Conservation (phyloP, 1,284 basidiomycete genomes). For the Ganoderma meredithae region DNA sequence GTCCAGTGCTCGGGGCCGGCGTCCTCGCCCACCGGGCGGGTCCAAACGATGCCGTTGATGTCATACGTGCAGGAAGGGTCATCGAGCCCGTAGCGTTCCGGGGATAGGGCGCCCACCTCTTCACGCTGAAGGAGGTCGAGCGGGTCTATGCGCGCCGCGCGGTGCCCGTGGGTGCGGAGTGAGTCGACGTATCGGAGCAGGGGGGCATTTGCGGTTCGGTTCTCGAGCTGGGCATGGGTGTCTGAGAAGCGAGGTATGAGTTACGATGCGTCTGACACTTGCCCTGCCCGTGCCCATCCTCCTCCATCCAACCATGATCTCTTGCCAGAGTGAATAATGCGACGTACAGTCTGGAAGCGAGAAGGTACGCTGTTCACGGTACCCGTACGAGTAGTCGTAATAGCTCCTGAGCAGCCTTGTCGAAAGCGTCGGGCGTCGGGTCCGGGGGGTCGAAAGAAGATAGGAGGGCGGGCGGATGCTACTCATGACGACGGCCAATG, state of each 20-base stretch:
- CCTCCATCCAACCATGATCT: no score
- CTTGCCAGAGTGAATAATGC: background rate
- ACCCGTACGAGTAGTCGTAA: constrained; percentile 87
- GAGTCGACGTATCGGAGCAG: constrained; percentile 89
- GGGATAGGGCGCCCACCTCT: constrained; percentile 83
- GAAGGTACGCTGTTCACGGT: constrained; percentile 70
- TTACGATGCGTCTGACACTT: background rate
- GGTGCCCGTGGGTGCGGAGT: constrained; percentile 80
- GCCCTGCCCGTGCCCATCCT: background rate
- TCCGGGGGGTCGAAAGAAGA: constrained; percentile 26
- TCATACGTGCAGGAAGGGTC: constrained; percentile 65
- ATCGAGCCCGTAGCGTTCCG: constrained; percentile 77
- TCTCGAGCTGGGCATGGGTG: constrained; percentile 75
- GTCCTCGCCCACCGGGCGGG: constrained; percentile 54
- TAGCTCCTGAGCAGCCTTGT: constrained; percentile 48
- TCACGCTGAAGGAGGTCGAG: constrained; percentile 87
- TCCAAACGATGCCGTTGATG: constrained; percentile 85
- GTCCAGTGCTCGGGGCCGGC: constrained; percentile 67
- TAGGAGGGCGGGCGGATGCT: constrained; percentile 20
- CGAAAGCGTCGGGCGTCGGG: constrained; percentile 29
- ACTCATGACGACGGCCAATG: constrained; percentile 15
- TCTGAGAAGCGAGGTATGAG: constrained; percentile 52
- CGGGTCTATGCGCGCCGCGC: constrained; percentile 86
- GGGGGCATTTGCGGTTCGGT: constrained; percentile 78
- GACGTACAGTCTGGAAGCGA: constrained; percentile 79